Evolutionary conservation across 768 basidiomycete genomes (phyloP).

Genomic region (Calocybe cyanea): DNA sequence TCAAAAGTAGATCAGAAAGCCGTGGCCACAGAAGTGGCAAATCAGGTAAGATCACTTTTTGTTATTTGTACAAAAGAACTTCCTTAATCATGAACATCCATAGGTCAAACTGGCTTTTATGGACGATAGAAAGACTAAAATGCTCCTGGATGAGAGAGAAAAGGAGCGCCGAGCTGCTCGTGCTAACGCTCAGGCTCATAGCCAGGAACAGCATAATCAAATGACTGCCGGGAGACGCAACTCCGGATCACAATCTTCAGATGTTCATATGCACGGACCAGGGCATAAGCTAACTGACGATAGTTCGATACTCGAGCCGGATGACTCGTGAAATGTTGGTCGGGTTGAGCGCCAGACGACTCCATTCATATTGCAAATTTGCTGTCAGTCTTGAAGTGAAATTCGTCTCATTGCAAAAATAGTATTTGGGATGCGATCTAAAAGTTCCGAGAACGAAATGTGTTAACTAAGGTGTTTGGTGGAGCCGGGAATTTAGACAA

Average conservation of each 20-base stretch:
- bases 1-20: conserved; percentile 59
- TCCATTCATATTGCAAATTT: too few relatives aligned
- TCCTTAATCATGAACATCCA: not conserved
- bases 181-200: conserved; percentile 22
- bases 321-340: too few relatives aligned
- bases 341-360: too few relatives aligned
- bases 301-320: conserved; percentile 20
- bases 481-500: conserved; percentile 37
- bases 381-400: too few relatives aligned
- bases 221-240: not conserved
- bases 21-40: conserved; percentile 45
- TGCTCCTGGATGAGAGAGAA: conserved; percentile 56
- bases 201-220: conserved; percentile 14
- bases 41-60: conserved; percentile 40
- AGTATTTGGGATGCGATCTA: too few relatives aligned
- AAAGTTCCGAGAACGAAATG: conserved; percentile 21
- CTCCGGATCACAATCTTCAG: conserved; percentile 16
- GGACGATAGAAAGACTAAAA: conserved; percentile 68
- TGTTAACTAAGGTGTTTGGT: conserved; percentile 25
- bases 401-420: too few relatives aligned
- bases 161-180: conserved; percentile 43
- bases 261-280: conserved; percentile 32
- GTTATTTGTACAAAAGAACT: not conserved
- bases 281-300: conserved; percentile 30
- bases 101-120: conserved; percentile 78